phyloP scores from a whole-genome alignment of 768 basidiomycete species.

The Porpolomopsis calyptriformis region DNA sequence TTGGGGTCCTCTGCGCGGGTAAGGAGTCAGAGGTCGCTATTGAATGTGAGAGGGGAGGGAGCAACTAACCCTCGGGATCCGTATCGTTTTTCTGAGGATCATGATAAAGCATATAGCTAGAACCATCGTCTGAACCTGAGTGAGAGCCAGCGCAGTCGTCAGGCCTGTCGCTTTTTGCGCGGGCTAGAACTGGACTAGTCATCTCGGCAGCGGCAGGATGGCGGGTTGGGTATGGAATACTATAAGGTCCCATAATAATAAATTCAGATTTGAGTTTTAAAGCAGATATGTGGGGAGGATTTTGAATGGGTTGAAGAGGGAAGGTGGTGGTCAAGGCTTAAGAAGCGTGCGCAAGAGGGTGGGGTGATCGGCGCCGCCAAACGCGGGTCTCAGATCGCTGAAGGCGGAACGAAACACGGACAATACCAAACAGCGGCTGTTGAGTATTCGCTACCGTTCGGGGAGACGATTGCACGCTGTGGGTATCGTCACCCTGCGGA shows the following conservation, averaged over 20 bases:
- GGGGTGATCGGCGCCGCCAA: conserved; percentile 28
- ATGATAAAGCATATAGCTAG: conserved; percentile 24
- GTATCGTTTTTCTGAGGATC: conserved; percentile 30
- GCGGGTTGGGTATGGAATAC: conserved; percentile 11
- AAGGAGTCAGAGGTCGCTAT: conserved; percentile 9
- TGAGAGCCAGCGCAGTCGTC: conserved; percentile 39
- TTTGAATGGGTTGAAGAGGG: conserved; percentile 9
- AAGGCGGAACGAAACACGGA: background rate
- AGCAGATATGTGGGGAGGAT: background rate
- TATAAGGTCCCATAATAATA: background rate
- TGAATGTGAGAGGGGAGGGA: background rate
- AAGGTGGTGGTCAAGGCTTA: conserved; percentile 10
- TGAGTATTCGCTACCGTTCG: conserved; percentile 22
- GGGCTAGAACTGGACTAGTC: conserved; percentile 16
- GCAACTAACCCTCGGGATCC: conserved; percentile 35
- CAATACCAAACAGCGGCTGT: background rate
- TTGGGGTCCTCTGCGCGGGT: conserved; percentile 24
- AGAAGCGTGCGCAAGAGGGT: conserved; percentile 17
- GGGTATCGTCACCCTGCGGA: background rate
- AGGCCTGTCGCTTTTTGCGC: conserved; percentile 19
- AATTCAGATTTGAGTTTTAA: too few relatives aligned
- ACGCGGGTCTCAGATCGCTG: conserved; percentile 33
- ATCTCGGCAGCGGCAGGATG: conserved; percentile 17
- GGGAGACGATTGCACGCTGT: background rate
- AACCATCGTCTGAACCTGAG: conserved; percentile 49